Evolutionary conservation across 352 stramenopile species (phyloP).

Genomic region (Globisporangium okanoganense): DNA sequence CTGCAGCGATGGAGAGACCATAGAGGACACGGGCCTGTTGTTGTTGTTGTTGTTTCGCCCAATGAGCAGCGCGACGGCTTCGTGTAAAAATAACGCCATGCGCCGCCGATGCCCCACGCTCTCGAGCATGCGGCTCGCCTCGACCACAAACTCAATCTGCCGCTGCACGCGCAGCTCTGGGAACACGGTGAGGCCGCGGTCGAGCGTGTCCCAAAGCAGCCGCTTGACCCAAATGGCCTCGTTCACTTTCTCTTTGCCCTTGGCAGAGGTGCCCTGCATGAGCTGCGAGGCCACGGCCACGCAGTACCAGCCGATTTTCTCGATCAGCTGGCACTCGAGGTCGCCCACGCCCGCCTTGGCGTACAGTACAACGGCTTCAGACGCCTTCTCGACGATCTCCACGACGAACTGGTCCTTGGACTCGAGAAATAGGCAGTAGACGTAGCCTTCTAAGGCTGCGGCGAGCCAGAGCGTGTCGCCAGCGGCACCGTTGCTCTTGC

Average conservation of each 20-base stretch:
- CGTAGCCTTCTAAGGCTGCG: slow-evolving; percentile 70
- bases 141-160: slow-evolving; percentile 63
- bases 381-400: slow-evolving; percentile 77
- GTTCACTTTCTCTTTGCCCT: slow-evolving; percentile 30
- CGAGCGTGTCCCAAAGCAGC: slow-evolving; percentile 62
- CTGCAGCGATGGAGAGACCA: slow-evolving; percentile 11
- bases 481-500: slow-evolving; percentile 36
- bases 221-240: slow-evolving; percentile 71
- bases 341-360: slow-evolving; percentile 53
- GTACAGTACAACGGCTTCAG: slow-evolving; percentile 67
- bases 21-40: slow-evolving; percentile 3
- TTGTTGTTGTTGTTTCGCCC: slow-evolving; percentile 29
- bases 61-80: slow-evolving; percentile 51
- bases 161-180: slow-evolving; percentile 41
- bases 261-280: slow-evolving; percentile 1
- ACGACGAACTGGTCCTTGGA: slow-evolving; percentile 52
- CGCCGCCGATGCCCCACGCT: slow-evolving; percentile 49
- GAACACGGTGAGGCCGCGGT: slow-evolving; percentile 52
- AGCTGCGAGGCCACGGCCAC: slow-evolving; percentile 36
- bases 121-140: slow-evolving; percentile 66
- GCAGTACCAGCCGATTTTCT: slow-evolving; percentile 76
- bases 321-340: slow-evolving; percentile 69
- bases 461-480: slow-evolving; percentile 79
- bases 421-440: slow-evolving; percentile 55
- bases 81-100: slow-evolving; percentile 71